phyloP scores from a whole-genome alignment of 345 rosid species.

The Triadica sebifera region DNA sequence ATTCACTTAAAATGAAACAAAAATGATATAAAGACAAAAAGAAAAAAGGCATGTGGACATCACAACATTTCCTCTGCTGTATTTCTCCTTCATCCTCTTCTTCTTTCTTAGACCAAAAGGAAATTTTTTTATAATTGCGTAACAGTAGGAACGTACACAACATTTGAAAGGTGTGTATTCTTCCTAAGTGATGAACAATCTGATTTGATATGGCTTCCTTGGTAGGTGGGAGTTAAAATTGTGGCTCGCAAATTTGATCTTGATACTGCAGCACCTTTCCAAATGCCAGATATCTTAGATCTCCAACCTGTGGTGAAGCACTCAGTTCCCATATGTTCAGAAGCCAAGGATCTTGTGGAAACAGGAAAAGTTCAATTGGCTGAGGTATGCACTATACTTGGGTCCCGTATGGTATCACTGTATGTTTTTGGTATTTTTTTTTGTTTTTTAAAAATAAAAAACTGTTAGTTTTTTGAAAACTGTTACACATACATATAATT shows the following conservation, averaged over 20 bases:
- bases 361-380: conserved; percentile 90
- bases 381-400: conserved; percentile 54
- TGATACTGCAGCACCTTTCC: conserved; percentile 61
- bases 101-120: no score
- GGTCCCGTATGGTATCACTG: no score
- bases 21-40: no score
- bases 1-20: not conserved
- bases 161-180: not conserved
- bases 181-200: not conserved
- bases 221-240: conserved; percentile 75
- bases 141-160: not conserved
- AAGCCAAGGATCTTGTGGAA: conserved; percentile 93
- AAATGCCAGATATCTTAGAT: conserved; percentile 77
- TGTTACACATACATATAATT: no score
- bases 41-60: no score
- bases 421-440: no score
- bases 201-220: conserved; percentile 11
- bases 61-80: no score
- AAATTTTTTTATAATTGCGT: not conserved
- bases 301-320: conserved; percentile 93
- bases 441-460: no score
- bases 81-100: no score
- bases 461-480: no score
- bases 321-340: conserved; percentile 84
- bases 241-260: conserved; percentile 86